Conservation (phyloP, 768 basidiomycete species). For the Mycena amicta region DNA sequence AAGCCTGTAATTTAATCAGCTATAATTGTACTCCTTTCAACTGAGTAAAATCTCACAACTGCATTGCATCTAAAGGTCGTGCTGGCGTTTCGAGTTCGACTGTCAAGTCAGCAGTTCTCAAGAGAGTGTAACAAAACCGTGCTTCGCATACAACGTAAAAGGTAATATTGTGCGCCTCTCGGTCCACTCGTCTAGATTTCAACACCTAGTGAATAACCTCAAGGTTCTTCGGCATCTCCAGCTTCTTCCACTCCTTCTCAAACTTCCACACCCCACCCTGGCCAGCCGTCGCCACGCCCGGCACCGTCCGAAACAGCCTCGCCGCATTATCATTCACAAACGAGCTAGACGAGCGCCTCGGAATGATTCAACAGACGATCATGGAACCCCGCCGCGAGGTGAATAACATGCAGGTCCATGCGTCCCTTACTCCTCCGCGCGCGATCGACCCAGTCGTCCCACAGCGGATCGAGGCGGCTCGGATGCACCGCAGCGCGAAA, state of each 20-base stretch:
- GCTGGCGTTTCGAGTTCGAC: too few relatives aligned
- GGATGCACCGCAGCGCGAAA: background rate
- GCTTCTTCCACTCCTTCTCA: background rate
- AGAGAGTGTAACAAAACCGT: too few relatives aligned
- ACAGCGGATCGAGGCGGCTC: background rate
- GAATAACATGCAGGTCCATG: background rate
- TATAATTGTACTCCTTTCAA: too few relatives aligned
- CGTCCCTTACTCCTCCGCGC: background rate
- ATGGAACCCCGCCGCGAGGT: background rate
- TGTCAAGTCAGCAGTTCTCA: too few relatives aligned
- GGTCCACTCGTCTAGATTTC: too few relatives aligned
- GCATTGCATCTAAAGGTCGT: too few relatives aligned
- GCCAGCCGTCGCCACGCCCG: background rate
- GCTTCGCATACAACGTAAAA: too few relatives aligned
- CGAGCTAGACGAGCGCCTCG: background rate
- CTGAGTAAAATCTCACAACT: too few relatives aligned
- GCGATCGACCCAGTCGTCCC: conserved; percentile 3
- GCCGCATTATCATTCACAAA: background rate
- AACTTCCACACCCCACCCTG: background rate
- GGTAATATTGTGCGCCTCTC: too few relatives aligned
- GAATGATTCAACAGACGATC: background rate
- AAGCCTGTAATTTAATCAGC: too few relatives aligned
- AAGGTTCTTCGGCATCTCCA: background rate
- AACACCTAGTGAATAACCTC: background rate
- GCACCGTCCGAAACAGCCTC: background rate